These are phyloP conservation scores for Starmerella potacharoeniae DNA, from an alignment of 805 yeast genomes.

Conservation along the genomic window DNA sequence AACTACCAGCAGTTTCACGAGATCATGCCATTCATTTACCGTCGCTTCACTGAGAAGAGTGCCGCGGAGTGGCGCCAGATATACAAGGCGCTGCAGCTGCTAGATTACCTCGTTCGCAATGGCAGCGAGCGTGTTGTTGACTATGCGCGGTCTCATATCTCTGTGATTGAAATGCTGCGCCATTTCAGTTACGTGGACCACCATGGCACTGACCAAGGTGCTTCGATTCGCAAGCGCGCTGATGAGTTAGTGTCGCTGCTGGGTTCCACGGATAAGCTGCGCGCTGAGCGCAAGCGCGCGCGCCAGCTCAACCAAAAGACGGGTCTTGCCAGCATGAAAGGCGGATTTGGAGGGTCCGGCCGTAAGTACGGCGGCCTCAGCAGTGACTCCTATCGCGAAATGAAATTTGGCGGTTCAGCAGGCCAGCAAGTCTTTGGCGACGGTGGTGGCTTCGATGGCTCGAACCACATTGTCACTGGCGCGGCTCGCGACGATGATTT, in stretches of 20 bases:
- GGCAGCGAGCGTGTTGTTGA: slow-evolving; percentile 94
- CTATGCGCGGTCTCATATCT: slow-evolving; percentile 75
- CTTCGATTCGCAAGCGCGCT: slow-evolving; percentile 85
- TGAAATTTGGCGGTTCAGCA: slow-evolving; percentile 28
- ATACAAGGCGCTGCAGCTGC: slow-evolving; percentile 81
- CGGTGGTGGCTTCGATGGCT: slow-evolving; percentile 33
- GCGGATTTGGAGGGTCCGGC: slow-evolving; percentile 32
- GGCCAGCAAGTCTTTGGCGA: slow-evolving; percentile 33
- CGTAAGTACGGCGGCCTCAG: slow-evolving; percentile 30
- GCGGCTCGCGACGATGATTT: slow-evolving; percentile 30
- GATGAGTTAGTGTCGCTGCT: slow-evolving; percentile 60
- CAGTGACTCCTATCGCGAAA: slow-evolving; percentile 21
- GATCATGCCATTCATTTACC: slow-evolving; percentile 37
- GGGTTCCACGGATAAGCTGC: slow-evolving; percentile 61
- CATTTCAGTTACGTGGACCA: slow-evolving; percentile 89
- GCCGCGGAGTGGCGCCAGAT: slow-evolving; percentile 98
- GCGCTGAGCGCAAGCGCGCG: slow-evolving; percentile 85
- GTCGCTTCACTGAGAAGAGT: slow-evolving; percentile 90
- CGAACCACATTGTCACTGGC: slow-evolving; percentile 27
- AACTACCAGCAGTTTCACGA: slow-evolving; percentile 40
- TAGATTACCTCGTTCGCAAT: slow-evolving; percentile 81
- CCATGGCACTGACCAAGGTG: slow-evolving; percentile 91
- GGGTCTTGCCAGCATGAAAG: slow-evolving; percentile 23
- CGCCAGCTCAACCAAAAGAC: slow-evolving; percentile 72
- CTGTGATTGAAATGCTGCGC: slow-evolving; percentile 74